These are phyloP conservation scores for Populus davidiana DNA, from an alignment of 345 rosid species.

Conservation along the genomic window DNA sequence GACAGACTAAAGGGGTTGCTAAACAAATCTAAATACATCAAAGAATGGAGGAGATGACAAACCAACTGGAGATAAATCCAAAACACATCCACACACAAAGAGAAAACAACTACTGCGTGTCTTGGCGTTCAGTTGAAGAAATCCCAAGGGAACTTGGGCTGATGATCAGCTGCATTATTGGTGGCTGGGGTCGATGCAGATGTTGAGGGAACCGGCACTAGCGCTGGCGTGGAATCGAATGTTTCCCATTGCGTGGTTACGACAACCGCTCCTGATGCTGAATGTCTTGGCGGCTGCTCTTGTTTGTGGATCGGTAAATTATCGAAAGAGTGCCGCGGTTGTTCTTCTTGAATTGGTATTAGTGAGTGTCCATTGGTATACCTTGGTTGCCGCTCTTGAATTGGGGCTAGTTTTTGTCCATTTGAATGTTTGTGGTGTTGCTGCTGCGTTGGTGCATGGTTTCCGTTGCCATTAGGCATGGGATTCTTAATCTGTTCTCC, in stretches of 20 bases:
- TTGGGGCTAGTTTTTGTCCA: slow-evolving; percentile 38
- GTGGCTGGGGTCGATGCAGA: slow-evolving; percentile 24
- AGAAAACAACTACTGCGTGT: slow-evolving; percentile 6
- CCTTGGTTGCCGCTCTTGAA: slow-evolving; percentile 39
- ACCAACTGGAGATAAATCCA: slow-evolving; percentile 41
- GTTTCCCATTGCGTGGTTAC: slow-evolving; percentile 94
- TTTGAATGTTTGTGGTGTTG: slow-evolving; percentile 38
- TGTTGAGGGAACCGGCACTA: slow-evolving; percentile 36
- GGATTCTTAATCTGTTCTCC: not conserved
- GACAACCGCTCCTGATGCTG: slow-evolving; percentile 52
- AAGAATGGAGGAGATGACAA: slow-evolving; percentile 60
- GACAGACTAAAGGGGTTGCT: slow-evolving; percentile 25
- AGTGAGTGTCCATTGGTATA: slow-evolving; percentile 35
- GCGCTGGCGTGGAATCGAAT: slow-evolving; percentile 53
- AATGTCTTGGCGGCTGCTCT: slow-evolving; percentile 35
- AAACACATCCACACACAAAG: slow-evolving; percentile 60
- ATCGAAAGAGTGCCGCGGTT: not conserved
- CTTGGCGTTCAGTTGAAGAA: slow-evolving; percentile 53
- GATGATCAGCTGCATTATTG: slow-evolving; percentile 35
- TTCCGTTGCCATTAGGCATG: slow-evolving; percentile 40
- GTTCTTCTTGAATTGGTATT: slow-evolving; percentile 16
- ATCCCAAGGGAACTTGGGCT: slow-evolving; percentile 89
- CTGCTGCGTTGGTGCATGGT: slow-evolving; percentile 27
- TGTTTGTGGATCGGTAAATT: slow-evolving; percentile 17
- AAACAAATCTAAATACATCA: slow-evolving; percentile 71